Conservation (phyloP, 2,329 filamentous ascomycete species). For the Fusarium phyllophilum region DNA sequence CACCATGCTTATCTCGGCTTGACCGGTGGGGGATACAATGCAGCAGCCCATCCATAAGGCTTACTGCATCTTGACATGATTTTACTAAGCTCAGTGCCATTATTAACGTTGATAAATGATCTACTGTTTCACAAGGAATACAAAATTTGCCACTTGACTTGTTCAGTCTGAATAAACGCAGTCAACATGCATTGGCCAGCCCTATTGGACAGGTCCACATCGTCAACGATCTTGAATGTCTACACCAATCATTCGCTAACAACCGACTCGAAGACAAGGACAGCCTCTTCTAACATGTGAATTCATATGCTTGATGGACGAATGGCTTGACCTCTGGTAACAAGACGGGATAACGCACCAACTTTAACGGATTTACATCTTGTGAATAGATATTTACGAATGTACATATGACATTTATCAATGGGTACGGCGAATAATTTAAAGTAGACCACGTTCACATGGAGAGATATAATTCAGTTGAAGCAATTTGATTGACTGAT, state of each 20-base stretch:
- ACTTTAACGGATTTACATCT: fast-evolving
- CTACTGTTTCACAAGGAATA: not conserved
- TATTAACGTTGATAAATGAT: not conserved
- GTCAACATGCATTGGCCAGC: not conserved
- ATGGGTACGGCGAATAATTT: not conserved
- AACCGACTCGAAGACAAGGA: not conserved
- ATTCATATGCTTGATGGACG: not conserved
- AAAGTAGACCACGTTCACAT: not conserved
- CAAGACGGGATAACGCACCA: not conserved
- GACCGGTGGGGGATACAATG: not conserved
- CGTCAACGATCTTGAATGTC: not conserved
- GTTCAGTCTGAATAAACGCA: not conserved
- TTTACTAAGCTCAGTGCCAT: slow-evolving; percentile 4
- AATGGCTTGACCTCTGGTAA: no score
- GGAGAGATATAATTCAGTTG: not conserved
- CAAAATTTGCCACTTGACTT: not conserved
- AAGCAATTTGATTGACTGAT: slow-evolving; percentile 18
- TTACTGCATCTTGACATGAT: not conserved
- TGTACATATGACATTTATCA: no score
- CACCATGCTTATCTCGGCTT: slow-evolving; percentile 17
- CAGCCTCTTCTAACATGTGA: not conserved
- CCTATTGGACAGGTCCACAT: slow-evolving; percentile 1
- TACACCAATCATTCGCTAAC: not conserved
- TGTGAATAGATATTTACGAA: not conserved
- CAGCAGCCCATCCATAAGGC: not conserved